These are phyloP conservation scores for Xylaria nigripes DNA, from an alignment of 495 filamentous ascomycete species.

Conservation along the genomic window DNA sequence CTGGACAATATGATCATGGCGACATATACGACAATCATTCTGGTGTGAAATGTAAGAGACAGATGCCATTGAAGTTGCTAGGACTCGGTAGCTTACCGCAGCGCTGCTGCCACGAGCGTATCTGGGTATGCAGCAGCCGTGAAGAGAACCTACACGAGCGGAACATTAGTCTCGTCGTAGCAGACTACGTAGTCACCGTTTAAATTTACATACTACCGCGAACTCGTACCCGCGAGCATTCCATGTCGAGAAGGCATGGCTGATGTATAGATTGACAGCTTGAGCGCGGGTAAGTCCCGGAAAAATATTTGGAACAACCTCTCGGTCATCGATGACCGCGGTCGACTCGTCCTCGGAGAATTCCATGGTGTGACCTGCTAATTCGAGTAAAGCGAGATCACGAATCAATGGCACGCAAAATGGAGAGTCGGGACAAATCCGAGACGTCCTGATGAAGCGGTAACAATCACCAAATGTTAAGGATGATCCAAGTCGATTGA, in stretches of 20 bases:
- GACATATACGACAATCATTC: conserved; percentile 27
- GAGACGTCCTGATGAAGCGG: neutral
- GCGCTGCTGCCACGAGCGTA: conserved; percentile 43
- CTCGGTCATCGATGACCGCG: neutral
- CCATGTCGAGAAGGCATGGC: conserved; percentile 32
- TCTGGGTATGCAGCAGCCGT: conserved; percentile 52
- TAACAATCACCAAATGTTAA: too few species aligned
- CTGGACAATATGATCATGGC: conserved; percentile 27
- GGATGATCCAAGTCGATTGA: too few species aligned
- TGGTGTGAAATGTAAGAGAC: conserved; percentile 1
- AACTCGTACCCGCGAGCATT: conserved; percentile 32
- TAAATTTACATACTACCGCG: conserved; percentile 23
- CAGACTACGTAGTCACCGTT: neutral
- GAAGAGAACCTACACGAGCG: conserved; percentile 41
- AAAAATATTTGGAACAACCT: neutral
- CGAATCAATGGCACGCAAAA: neutral
- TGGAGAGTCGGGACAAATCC: neutral
- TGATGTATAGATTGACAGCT: conserved; percentile 46
- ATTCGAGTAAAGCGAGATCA: neutral
- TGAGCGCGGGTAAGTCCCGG: conserved; percentile 22
- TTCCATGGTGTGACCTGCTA: conserved; percentile 3
- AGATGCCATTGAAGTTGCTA: neutral
- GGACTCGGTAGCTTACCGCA: conserved; percentile 17
- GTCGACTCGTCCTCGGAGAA: neutral
- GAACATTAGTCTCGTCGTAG: conserved; percentile 1